phyloP scores from a whole-genome alignment of 768 basidiomycete genomes.

The Cystobasidium tubakii region DNA sequence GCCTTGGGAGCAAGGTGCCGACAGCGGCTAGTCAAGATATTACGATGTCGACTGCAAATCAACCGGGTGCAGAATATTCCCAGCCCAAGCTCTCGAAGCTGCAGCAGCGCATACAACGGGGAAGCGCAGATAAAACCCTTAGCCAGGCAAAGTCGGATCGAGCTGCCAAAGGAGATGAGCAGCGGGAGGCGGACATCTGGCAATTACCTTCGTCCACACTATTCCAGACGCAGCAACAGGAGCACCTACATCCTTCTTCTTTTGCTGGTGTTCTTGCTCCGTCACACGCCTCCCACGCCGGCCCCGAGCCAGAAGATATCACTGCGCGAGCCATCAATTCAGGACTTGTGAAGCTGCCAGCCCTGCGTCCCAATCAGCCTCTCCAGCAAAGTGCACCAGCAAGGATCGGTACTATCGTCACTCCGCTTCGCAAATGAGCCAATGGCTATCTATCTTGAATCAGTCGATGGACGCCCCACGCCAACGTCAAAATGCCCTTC shows the following conservation, averaged over 20 bases:
- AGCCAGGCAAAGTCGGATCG: background rate
- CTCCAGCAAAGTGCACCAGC: background rate
- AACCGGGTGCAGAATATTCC: slow-evolving; percentile 48
- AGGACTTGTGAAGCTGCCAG: slow-evolving; percentile 10
- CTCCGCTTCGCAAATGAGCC: background rate
- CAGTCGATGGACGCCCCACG: background rate
- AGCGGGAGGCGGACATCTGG: background rate
- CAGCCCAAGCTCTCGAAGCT: slow-evolving; percentile 43
- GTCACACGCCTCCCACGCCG: background rate
- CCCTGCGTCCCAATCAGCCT: background rate
- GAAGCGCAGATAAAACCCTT: slow-evolving; percentile 6
- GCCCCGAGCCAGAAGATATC: slow-evolving; percentile 29
- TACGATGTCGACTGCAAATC: background rate
- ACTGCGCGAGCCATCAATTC: slow-evolving; percentile 34
- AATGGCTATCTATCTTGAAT: background rate
- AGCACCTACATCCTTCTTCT: background rate
- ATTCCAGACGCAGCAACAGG: slow-evolving; percentile 32
- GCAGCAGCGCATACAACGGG: slow-evolving; percentile 38
- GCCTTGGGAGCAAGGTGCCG: background rate
- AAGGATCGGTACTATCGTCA: background rate
- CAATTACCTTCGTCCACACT: slow-evolving; percentile 38
- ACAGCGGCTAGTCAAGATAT: background rate
- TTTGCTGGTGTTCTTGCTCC: slow-evolving; percentile 17
- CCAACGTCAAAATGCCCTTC: background rate
- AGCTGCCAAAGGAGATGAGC: background rate